Conservation (phyloP, 2,329 filamentous ascomycete genomes). For the Sclerotinia subarctica region DNA sequence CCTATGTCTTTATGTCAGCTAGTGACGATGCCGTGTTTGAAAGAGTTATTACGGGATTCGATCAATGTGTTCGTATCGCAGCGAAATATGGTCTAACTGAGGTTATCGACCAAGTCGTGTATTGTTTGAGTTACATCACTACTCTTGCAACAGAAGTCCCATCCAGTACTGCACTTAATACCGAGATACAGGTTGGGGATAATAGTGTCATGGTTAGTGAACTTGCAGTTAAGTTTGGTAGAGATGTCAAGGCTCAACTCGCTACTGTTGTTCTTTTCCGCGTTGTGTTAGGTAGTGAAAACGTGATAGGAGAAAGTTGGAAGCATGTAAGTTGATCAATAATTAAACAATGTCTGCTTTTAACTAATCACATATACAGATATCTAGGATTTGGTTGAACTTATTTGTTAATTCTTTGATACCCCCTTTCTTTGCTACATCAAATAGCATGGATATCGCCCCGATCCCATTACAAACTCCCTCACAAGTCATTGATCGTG, state of each 20-base stretch:
- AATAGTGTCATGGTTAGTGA: slow-evolving; percentile 98
- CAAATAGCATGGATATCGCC: slow-evolving; percentile 66
- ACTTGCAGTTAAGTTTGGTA: slow-evolving; percentile 89
- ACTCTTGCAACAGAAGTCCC: slow-evolving; percentile 73
- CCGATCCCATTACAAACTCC: slow-evolving; percentile 87
- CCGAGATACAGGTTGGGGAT: slow-evolving; percentile 87
- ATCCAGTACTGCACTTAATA: slow-evolving; percentile 85
- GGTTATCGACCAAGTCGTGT: slow-evolving; percentile 88
- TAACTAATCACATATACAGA: slow-evolving; percentile 45
- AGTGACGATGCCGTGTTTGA: slow-evolving; percentile 95
- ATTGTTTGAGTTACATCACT: slow-evolving; percentile 85
- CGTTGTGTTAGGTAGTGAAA: slow-evolving; percentile 81
- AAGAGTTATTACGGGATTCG: slow-evolving; percentile 88
- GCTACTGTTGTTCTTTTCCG: slow-evolving; percentile 95
- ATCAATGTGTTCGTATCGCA: slow-evolving; percentile 92
- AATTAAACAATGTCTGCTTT: slow-evolving; percentile 39
- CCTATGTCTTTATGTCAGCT: slow-evolving; percentile 98
- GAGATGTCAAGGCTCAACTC: slow-evolving; percentile 89
- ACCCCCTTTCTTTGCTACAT: slow-evolving; percentile 60
- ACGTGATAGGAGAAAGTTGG: slow-evolving; percentile 73
- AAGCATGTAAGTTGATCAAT: slow-evolving; percentile 58
- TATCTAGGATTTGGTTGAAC: slow-evolving; percentile 90
- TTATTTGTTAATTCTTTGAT: slow-evolving; percentile 94
- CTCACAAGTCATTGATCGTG: slow-evolving; percentile 88
- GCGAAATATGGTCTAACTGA: slow-evolving; percentile 79